A percentile compares a stretch with the other conserved stretches of the same genome.
Conservation (phyloP, 2,329 filamentous ascomycete species). For the Fusarium oligoseptatum region DNA sequence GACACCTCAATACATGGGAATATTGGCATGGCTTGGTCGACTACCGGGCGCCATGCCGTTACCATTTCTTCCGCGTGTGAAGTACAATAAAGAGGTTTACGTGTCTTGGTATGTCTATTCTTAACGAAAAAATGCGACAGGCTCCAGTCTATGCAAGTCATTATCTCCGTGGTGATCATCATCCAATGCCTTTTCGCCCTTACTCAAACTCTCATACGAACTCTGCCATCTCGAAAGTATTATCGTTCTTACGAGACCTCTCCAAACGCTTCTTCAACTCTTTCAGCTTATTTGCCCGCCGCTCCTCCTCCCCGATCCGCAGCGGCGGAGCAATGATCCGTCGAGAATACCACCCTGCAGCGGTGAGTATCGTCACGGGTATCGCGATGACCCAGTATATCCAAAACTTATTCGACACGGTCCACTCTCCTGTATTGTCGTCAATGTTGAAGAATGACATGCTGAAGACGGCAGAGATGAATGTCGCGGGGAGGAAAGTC, state of each 20-base stretch:
- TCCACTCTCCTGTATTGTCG: slow-evolving; percentile 42
- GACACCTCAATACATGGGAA: background rate
- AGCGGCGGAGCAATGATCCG: slow-evolving; percentile 4
- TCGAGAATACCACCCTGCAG: slow-evolving; percentile 38
- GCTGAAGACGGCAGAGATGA: slow-evolving; percentile 63
- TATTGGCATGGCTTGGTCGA: background rate
- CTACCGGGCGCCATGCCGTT: background rate
- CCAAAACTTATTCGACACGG: slow-evolving; percentile 52
- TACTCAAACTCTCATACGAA: background rate
- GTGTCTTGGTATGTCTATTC: background rate
- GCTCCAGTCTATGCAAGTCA: background rate
- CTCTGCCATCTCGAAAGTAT: background rate
- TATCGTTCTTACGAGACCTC: background rate
- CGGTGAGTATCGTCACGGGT: slow-evolving; percentile 45
- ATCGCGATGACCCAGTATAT: slow-evolving; percentile 52
- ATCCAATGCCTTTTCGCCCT: background rate
- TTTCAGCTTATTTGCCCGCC: background rate
- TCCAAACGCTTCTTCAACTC: background rate
- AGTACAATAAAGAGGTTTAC: background rate
- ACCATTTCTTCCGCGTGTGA: background rate
- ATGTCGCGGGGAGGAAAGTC: slow-evolving; percentile 64
- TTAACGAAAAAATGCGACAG: background rate
- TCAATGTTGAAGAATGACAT: slow-evolving; percentile 58
- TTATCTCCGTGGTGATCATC: background rate
- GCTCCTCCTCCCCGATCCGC: slow-evolving; percentile 25